Conservation (phyloP, 257 asterid species). For the Solanum clarkiae region DNA sequence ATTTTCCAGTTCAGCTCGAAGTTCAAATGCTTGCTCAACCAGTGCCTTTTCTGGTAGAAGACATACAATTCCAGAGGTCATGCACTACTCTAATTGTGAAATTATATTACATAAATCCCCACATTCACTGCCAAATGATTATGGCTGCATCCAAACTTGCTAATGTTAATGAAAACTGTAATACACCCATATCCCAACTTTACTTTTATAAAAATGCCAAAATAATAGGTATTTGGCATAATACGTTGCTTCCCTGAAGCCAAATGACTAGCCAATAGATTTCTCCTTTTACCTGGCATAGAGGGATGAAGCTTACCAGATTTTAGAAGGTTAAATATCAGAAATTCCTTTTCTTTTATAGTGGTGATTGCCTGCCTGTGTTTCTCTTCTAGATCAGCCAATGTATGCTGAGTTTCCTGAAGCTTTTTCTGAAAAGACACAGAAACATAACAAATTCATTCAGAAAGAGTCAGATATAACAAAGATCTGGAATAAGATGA, state of each 20-base stretch:
- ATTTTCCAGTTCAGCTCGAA: slow-evolving; percentile 82
- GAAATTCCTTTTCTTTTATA: slow-evolving; percentile 87
- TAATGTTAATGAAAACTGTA: not conserved
- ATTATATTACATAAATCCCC: not conserved
- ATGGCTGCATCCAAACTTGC: not conserved
- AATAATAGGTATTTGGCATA: not conserved
- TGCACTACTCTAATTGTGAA: not conserved
- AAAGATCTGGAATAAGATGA: not conserved
- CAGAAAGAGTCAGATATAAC: not conserved
- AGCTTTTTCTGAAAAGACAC: slow-evolving; percentile 62
- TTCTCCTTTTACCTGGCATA: not conserved
- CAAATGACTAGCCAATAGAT: not conserved
- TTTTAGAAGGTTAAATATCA: slow-evolving; percentile 84
- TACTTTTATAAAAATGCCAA: not conserved
- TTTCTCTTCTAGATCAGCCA: slow-evolving; percentile 92
- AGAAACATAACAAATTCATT: not conserved
- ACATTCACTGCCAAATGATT: not conserved
- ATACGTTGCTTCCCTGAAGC: not conserved
- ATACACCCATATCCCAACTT: not conserved
- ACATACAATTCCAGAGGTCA: not conserved
- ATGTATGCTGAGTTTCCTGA: slow-evolving; percentile 67
- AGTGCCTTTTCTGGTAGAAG: slow-evolving; percentile 69
- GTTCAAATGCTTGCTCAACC: slow-evolving; percentile 79
- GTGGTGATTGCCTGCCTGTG: slow-evolving; percentile 82
- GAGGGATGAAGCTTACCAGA: slow-evolving; percentile 49